Percentiles rank a stretch among this genome's conserved stretches.
Evolutionary conservation across 495 filamentous ascomycete species (phyloP).

Genomic region (Friedmanniomyces simplex): DNA sequence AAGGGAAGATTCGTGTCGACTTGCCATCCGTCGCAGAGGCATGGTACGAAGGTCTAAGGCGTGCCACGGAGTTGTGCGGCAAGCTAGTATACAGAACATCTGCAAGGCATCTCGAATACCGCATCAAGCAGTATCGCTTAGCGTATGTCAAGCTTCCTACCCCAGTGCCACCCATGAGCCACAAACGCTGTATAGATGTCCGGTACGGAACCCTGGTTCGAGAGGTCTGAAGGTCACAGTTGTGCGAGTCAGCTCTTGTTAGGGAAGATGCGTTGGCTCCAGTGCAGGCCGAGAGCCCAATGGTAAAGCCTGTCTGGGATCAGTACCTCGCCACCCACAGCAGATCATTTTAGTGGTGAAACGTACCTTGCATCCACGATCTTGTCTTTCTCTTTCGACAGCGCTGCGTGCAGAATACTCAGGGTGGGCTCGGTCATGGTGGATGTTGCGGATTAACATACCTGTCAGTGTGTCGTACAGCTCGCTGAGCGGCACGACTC

Average conservation of each 20-base stretch:
- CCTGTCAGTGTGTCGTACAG: conserved; percentile 38
- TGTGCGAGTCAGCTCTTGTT: conserved; percentile 12
- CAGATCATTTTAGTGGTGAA: not conserved
- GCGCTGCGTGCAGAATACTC: conserved; percentile 7
- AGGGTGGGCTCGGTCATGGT: not conserved
- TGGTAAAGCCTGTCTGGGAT: conserved; percentile 13
- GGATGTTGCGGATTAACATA: conserved; percentile 1
- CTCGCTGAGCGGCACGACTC: conserved; percentile 33
- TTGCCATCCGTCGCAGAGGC: too few relatives aligned
- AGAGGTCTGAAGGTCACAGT: conserved; percentile 7
- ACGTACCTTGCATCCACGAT: conserved; percentile 22
- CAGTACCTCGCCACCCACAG: not conserved
- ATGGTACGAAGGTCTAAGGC: too few relatives aligned
- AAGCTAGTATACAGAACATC: too few relatives aligned
- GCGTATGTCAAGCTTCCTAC: not conserved
- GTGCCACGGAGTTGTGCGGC: too few relatives aligned
- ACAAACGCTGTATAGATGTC: conserved; percentile 21
- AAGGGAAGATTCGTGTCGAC: too few relatives aligned
- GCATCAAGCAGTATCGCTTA: not conserved
- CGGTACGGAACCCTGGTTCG: conserved; percentile 15
- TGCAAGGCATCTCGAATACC: not conserved
- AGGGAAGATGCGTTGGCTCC: conserved; percentile 13
- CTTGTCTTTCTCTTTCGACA: conserved; percentile 19
- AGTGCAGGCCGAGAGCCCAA: conserved; percentile 21
- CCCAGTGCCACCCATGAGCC: conserved; percentile 18